Conservation (phyloP, 2,329 filamentous ascomycete genomes). For the Microascus cirrosus region DNA sequence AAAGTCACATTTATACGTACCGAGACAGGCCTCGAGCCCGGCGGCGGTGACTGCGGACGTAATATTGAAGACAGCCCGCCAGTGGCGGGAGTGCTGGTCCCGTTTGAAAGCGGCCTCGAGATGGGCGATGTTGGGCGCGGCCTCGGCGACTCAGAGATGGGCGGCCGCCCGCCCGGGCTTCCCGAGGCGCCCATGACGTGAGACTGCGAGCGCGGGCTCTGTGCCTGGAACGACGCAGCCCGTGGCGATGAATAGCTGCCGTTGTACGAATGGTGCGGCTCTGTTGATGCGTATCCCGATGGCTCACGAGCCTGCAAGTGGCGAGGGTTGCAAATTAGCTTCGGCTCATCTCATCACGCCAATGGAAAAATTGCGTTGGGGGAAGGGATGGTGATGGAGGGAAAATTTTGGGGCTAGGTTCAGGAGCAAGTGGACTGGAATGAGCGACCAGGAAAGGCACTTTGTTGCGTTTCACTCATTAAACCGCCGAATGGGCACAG, state of each 20-base stretch:
- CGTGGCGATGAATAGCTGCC: conserved; percentile 37
- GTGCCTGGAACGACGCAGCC: conserved; percentile 29
- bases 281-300: conserved; percentile 8
- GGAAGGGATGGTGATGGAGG: background rate
- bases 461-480: background rate
- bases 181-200: conserved; percentile 19
- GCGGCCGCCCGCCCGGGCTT: conserved; percentile 27
- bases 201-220: conserved; percentile 39
- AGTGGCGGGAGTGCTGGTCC: conserved; percentile 5
- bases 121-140: conserved; percentile 35
- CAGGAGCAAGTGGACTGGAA: background rate
- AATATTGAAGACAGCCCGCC: conserved; percentile 8
- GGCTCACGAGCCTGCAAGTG: conserved; percentile 4
- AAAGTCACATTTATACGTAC: background rate
- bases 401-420: conserved; percentile 3
- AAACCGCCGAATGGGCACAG: background rate
- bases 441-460: background rate
- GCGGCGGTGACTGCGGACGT: conserved; percentile 7
- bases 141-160: conserved; percentile 6
- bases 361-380: background rate
- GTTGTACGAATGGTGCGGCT: conserved; percentile 33
- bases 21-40: conserved; percentile 2
- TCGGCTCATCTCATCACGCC: background rate
- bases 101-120: conserved; percentile 7
- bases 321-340: conserved; percentile 4